phyloP scores from a whole-genome alignment of 2,329 filamentous ascomycete genomes.

The Curvularia sp. region DNA sequence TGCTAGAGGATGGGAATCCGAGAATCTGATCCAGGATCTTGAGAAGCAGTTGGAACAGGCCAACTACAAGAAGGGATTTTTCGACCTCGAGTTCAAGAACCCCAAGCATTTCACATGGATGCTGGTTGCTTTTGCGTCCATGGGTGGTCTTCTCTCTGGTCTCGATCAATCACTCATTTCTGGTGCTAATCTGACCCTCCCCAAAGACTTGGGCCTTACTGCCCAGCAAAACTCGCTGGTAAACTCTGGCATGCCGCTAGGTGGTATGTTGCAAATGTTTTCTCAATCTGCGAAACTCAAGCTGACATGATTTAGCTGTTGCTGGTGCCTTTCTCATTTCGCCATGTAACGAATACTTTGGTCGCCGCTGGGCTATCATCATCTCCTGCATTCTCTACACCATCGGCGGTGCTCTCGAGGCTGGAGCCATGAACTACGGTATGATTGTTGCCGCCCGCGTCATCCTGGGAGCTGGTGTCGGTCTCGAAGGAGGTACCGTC shows the following conservation, averaged over 20 bases:
- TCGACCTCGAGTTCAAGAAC: slow-evolving; percentile 66
- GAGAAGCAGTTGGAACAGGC: slow-evolving; percentile 49
- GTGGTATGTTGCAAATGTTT: slow-evolving; percentile 44
- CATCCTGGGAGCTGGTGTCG: slow-evolving; percentile 73
- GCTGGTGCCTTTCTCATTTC: slow-evolving; percentile 72
- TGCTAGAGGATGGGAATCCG: slow-evolving; percentile 53
- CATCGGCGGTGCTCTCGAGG: slow-evolving; percentile 71
- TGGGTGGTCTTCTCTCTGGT: slow-evolving; percentile 75
- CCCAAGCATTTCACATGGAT: slow-evolving; percentile 72
- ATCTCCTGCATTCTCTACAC: slow-evolving; percentile 74
- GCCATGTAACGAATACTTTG: slow-evolving; percentile 71
- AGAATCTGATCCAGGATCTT: slow-evolving; percentile 54
- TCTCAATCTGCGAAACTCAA: not conserved
- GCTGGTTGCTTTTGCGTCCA: slow-evolving; percentile 74
- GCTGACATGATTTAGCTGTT: slow-evolving; percentile 58
- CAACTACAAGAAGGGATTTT: slow-evolving; percentile 53
- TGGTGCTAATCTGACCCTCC: slow-evolving; percentile 73
- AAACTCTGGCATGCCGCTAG: slow-evolving; percentile 74
- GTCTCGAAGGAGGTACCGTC: slow-evolving; percentile 76
- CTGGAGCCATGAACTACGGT: slow-evolving; percentile 71
- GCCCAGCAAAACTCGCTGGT: slow-evolving; percentile 68
- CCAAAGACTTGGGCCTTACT: slow-evolving; percentile 62
- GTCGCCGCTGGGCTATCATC: slow-evolving; percentile 72
- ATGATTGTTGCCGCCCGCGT: slow-evolving; percentile 75
- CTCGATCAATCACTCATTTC: slow-evolving; percentile 77